Base-by-base conservation (phyloP, 768 basidiomycete genomes). In the Suillus decipiens region DNA sequence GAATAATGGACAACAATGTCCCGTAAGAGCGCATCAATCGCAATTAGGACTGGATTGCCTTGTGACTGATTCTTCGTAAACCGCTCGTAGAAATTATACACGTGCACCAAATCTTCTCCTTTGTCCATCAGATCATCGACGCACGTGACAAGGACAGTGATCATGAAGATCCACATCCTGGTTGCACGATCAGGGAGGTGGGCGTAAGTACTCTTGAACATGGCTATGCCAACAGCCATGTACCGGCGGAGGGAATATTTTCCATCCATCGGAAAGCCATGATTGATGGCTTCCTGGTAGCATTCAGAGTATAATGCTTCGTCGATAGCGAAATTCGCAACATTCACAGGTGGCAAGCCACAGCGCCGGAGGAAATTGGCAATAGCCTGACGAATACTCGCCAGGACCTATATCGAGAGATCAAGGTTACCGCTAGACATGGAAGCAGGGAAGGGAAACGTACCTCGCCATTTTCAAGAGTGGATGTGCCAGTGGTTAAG, bases 81-180 rank as follows among this genome's bases (percentile, higher is more conserved):
- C 2, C 70, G 61, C 41, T 68, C 63, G 36, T 70, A 70, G 67
- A 80, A 80, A 36, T 67, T 61, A 2, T 70, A 66, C 10, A 78
- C 60, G 1, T 66, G 9, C 10, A 22, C 24, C 8, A 61, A 58
- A 2, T 68, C 69, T 37, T 66, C 50, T 50, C 74, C 70, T 6
- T 9, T 3, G 22, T 3, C 15, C 6, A 28, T 5, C 11, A 2
- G 1, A 7, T 50, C 28, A 6, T 31, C 48, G 1, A 50, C 8
- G 48, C 14, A 6, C 2, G 24, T 24, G 7, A 2, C 6, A 28
- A 50, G 6, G 1, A 14, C 22, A 50, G 22, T 24, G 22, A 50
- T 12, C 7, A 50, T 11, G 22, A 12, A 24, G 1, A 50, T 50
- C 48, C 48, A 50, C 48, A 50, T 28, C 12, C 0, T 24, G 24